Evolutionary conservation across 306 rosid species (phyloP), one percentile per base, ranked within the genome.

Genomic region (Sphenostylis stenocarpa): DNA sequence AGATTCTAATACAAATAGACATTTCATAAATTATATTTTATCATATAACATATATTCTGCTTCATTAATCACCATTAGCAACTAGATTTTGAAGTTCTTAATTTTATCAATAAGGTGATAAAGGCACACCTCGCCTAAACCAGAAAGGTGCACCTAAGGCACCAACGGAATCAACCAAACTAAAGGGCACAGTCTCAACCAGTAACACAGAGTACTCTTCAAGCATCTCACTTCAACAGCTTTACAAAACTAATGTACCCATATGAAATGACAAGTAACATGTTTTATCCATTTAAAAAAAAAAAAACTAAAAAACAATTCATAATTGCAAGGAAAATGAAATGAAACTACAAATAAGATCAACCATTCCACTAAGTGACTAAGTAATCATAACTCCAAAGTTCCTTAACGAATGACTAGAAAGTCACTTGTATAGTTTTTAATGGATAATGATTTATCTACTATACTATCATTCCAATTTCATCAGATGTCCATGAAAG

Each of bases 231-330:
- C 36, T 9, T 26, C 51, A 16, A 12, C 28, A 62, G 23, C 57
- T 52, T 52, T 66, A 17, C n/a, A 44, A 48, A n/a, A 23, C 26
- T 16, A 72, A 55, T 73, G 34, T 38, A 68, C 14, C 38, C 48
- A 68, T 47, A 26, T 33, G 7, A 75, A 61, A 21, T 81, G 47
- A 43, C 2, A 67, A 56, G 73, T 63, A 56, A 26, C 19, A 34
- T 74, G 64, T 36, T 34, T 53, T 26, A 82, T 71, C 34, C 45
- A 63, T 39, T 33, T 26, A 24, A 3, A 61, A 21, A 76, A 75
- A 39, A 43, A n/a, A 5, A 36, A 2, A 9, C 48, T 19, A 38
- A 17, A 45, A 7, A 76, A 48, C 62, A 38, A 72, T 28, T 29
- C 58, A 69, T 26, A 20, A 48, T 34, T 47, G 67, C 36, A 61